Base-by-base conservation (phyloP, 768 basidiomycete species). In the Mycena haematopus region DNA sequence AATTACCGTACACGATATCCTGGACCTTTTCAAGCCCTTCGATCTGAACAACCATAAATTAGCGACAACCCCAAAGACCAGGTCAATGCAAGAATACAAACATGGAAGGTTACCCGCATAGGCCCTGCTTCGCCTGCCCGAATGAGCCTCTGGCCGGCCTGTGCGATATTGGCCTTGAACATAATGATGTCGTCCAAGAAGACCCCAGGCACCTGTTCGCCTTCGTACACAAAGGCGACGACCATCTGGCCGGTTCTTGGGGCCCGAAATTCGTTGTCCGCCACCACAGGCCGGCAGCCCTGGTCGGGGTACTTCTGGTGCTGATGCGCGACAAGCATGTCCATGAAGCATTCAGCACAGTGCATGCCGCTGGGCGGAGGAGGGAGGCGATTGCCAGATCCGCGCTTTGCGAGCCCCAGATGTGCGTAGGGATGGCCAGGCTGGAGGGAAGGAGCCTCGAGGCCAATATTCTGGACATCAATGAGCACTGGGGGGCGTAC, bases 1-100 rank as follows among this genome's bases (percentile, higher is more conserved):
- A 61, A 21, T 61, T 61, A 19, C 29, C 44, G 14, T 46, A 56
- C 6, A 56, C 9, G 27, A 56, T 22, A 19, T 56, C 55, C 7
- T 56, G 21, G 9, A 46, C 33, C 29, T 33, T n/a, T 6, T 19
- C 52, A 14, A 19, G 17, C 1, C 25, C 25, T 33, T 53, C 17
- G 38, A 53, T 53, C 52, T 53, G 29, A 33, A n/a, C n/a, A 10
- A 8, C 8, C n/a, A n/a, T n/a, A 13, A 21, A 27, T 19, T 6
- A n/a, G 36, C 0, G 21, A n/a, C 2, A n/a, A 22, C 10, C 3
- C 2, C 3, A 14, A 15, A n/a, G 13, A 35, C 0, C 15, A 17
- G 38, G 19, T 2, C 14, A 9, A 21, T 29, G 25, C 24, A 29
- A 27, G 2, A 53, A 25, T 17, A 10, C 52, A 3, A 19, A 40